Evolutionary conservation across 371 early-diverging fungal species (phyloP), one percentile per base, ranked within the genome.

Genomic region (Encephalitozoon romaleae): DNA sequence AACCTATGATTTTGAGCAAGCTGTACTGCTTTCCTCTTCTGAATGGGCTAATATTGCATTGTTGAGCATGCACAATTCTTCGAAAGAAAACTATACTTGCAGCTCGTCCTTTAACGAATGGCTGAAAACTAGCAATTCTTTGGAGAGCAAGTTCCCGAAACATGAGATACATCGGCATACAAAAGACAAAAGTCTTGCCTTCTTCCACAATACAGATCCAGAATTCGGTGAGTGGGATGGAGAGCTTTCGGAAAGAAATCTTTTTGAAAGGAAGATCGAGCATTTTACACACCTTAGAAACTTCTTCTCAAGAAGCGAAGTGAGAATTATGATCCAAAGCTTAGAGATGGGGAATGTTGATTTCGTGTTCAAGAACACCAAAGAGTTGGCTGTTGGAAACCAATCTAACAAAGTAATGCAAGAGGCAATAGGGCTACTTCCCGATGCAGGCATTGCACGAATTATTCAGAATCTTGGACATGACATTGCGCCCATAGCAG

Each of bases 381-480:
- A 83, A 39, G 78, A 80, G 47, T 39, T 83, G 49, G 76, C 80
- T 42, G 81, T 82, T 64, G 86, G 86, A 23, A 63, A 59, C 8
- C 39, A 79, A 32, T 73, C 86, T 0, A 85, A 85, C 65, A 76
- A 81, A 26, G 52, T 80, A 4, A 77, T 85, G 73, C 86, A 85
- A 69, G 80, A 70, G 8, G 72, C 52, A 5, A 69, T 85, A 9
- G 69, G 72, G 39, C 45, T 34, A 0, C 52, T 82, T 39, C 42
- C 73, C 5, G 78, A 83, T 43, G 65, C 78, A 9, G 69, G 78
- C 15, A 41, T 85, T 51, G 18, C 52, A 6, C 42, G 59, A 15
- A 41, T 78, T 18, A 47, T 83, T 6, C 51, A 67, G 4, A 54
- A 30, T 21, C 52, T 83, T 12, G 83, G 53, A 54, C 38, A 74